Percentiles rank a stretch among this genome's conserved stretches.
Evolutionary conservation across 2,329 filamentous ascomycete species (phyloP).

Genomic region (Bipolaris zeicola): DNA sequence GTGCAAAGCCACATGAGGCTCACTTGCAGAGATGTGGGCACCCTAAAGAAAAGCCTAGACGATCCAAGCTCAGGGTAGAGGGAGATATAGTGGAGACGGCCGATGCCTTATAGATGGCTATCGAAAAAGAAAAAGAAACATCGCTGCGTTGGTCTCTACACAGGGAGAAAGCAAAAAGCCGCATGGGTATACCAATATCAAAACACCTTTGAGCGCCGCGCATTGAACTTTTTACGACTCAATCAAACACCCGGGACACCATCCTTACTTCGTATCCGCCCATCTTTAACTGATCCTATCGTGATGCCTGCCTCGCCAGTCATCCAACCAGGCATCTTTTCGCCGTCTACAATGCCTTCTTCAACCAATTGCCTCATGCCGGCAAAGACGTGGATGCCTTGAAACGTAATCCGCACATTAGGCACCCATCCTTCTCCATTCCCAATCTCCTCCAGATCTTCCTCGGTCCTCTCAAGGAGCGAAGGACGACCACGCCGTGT

Average conservation of each 20-base stretch:
- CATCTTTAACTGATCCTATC: constrained; percentile 69
- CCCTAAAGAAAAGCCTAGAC: too few relatives aligned
- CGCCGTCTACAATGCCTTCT: constrained; percentile 73
- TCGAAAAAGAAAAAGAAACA: neutral
- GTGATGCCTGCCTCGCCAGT: constrained; percentile 85
- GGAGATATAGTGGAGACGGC: neutral
- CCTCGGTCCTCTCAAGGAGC: constrained; percentile 40
- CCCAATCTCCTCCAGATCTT: constrained; percentile 37
- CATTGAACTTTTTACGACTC: neutral
- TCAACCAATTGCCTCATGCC: constrained; percentile 81
- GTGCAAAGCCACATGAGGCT: constrained; percentile 3
- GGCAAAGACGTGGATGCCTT: constrained; percentile 78
- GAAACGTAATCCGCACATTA: constrained; percentile 69
- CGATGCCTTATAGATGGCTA: neutral
- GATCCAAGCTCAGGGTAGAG: neutral
- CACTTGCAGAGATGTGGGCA: neutral
- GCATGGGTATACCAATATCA: constrained; percentile 33
- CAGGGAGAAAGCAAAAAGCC: constrained; percentile 20
- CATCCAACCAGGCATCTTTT: constrained; percentile 87
- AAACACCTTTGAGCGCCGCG: constrained; percentile 22
- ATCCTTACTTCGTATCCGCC: constrained; percentile 59
- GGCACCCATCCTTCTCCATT: constrained; percentile 58
- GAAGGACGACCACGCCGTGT: constrained; percentile 40
- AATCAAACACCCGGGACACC: constrained; percentile 32
- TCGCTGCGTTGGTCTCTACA: neutral